These are phyloP conservation scores for Tolypocladium amazonense DNA, from an alignment of 2,329 filamentous ascomycete genomes.

Conservation along the genomic window DNA sequence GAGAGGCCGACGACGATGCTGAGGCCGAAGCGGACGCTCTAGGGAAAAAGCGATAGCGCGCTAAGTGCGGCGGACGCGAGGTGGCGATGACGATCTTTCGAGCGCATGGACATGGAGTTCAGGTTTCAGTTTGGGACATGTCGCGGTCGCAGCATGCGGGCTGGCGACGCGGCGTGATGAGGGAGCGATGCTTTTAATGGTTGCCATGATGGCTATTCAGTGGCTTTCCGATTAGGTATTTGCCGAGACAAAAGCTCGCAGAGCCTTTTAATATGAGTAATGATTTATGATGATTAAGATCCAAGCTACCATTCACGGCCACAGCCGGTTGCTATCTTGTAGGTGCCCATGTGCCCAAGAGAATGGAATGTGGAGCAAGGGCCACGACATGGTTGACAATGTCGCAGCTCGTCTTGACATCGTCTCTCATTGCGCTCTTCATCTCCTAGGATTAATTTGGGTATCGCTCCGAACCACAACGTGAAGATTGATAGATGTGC, in stretches of 20 bases:
- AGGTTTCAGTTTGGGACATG: not conserved
- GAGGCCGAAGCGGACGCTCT: slow-evolving; percentile 29
- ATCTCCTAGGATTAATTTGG: not conserved
- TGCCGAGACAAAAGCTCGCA: not conserved
- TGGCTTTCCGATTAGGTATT: not conserved
- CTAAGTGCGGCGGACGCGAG: not conserved
- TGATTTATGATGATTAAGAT: not conserved
- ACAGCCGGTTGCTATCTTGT: not conserved
- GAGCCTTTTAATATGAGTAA: not conserved
- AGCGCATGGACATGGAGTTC: not conserved
- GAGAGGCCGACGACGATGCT: slow-evolving; percentile 40
- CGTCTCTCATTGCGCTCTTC: not conserved
- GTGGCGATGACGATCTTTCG: not conserved
- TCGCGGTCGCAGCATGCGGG: not conserved
- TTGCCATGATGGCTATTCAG: not conserved
- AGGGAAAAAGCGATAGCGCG: slow-evolving; percentile 25
- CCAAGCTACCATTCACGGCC: not conserved
- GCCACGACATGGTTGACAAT: not conserved
- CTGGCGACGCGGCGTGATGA: not conserved
- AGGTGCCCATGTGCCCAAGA: not conserved
- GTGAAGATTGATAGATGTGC: not conserved
- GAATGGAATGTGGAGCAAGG: not conserved
- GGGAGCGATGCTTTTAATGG: not conserved
- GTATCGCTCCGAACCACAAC: not conserved
- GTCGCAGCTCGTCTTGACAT: not conserved